Conservation (phyloP, 345 rosid species). For the Melaleuca quinquenervia region DNA sequence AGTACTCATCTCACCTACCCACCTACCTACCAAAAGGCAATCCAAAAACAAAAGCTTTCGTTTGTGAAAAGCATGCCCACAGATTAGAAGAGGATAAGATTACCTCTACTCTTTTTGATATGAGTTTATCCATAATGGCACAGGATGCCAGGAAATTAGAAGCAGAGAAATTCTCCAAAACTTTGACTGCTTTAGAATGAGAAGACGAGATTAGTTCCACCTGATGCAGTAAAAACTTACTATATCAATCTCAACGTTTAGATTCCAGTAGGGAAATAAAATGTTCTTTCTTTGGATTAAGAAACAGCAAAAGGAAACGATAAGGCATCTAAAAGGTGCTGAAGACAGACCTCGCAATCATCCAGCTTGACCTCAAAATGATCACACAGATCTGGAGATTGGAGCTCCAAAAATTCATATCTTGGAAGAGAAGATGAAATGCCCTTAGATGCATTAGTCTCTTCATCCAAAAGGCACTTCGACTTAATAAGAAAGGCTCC, state of each 20-base stretch:
- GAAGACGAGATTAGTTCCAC: constrained; percentile 27
- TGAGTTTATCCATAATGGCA: constrained; percentile 53
- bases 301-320: neutral
- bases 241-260: neutral
- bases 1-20: neutral
- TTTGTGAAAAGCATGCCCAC: neutral
- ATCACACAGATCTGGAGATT: constrained; percentile 44
- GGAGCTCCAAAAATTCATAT: constrained; percentile 8
- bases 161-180: constrained; percentile 53
- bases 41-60: neutral
- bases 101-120: constrained; percentile 75
- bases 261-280: neutral
- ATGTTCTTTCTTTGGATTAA: neutral
- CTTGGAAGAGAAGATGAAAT: constrained; percentile 15
- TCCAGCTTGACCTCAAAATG: constrained; percentile 39
- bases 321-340: neutral
- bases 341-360: constrained; percentile 44
- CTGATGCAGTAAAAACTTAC: constrained; percentile 27
- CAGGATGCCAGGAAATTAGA: constrained; percentile 35
- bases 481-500: neutral
- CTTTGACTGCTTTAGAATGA: constrained; percentile 19
- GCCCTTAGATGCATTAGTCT: constrained; percentile 5
- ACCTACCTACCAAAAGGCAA: neutral
- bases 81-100: neutral
- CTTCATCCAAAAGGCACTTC: neutral